A percentile compares a stretch with the other conserved stretches of the same genome.
phyloP scores from a whole-genome alignment of 1,284 basidiomycete species.

The Pisolithus thermaeus region DNA sequence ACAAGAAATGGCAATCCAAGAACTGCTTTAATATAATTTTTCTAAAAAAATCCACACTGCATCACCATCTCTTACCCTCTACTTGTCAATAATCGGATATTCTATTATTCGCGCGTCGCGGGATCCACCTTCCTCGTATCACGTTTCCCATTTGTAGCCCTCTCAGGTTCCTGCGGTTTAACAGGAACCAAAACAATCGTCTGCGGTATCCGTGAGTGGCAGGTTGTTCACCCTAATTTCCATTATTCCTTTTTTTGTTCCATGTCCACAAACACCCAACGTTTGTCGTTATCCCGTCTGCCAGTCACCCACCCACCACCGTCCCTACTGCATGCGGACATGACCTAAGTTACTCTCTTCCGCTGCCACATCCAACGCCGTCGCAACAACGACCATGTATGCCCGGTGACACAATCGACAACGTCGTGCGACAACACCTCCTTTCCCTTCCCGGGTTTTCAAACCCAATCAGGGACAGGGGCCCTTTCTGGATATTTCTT shows the following conservation, averaged over 20 bases:
- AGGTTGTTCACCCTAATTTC: slow-evolving; percentile 8
- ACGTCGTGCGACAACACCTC: background rate
- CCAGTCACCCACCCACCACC: too few species aligned
- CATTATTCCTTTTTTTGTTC: slow-evolving; percentile 3
- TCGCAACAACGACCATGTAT: background rate
- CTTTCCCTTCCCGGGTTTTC: background rate
- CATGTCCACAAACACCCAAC: background rate
- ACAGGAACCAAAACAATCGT: slow-evolving; percentile 57
- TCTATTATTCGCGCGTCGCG: too few species aligned
- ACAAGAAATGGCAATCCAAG: slow-evolving; percentile 14
- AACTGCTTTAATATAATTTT: background rate
- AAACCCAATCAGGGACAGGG: slow-evolving; percentile 46
- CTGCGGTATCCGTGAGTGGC: slow-evolving; percentile 55
- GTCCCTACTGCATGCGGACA: too few species aligned
- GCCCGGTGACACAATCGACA: background rate
- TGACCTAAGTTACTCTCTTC: too few species aligned
- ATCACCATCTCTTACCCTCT: too few species aligned
- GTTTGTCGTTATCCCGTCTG: too few species aligned
- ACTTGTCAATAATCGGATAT: too few species aligned
- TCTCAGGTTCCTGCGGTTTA: slow-evolving; percentile 53
- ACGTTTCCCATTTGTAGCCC: slow-evolving; percentile 35
- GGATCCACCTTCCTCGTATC: too few species aligned
- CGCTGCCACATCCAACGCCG: background rate
- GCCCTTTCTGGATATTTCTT: slow-evolving; percentile 64
- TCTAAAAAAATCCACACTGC: slow-evolving; percentile 4